These are phyloP conservation scores for Amniculicola lignicola DNA, from an alignment of 495 filamentous ascomycete genomes.

Conservation along the genomic window DNA sequence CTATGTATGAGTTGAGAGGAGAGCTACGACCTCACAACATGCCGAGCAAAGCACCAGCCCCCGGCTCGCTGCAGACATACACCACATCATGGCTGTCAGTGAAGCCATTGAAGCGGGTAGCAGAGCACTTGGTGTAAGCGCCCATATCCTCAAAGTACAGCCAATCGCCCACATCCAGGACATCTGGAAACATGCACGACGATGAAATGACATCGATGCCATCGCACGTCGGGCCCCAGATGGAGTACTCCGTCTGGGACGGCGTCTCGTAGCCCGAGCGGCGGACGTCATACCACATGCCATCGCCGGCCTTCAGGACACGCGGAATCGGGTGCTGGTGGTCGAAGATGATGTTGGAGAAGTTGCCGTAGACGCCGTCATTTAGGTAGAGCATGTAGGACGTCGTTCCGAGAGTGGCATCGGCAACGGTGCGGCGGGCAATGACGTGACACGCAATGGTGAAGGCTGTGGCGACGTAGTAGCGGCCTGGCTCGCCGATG, in stretches of 20 bases:
- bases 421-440: constrained; percentile 81
- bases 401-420: constrained; percentile 52
- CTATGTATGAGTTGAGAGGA: no score
- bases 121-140: constrained; percentile 95
- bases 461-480: constrained; percentile 90
- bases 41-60: constrained; percentile 71
- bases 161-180: constrained; percentile 91
- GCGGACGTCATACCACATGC: constrained; percentile 41
- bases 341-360: constrained; percentile 98
- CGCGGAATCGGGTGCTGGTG: constrained; percentile 88
- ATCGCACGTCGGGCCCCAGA: constrained; percentile 98
- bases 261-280: constrained; percentile 33
- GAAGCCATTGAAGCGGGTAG: constrained; percentile 98
- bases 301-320: constrained; percentile 63
- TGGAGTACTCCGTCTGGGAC: constrained; percentile 65
- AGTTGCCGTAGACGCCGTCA: constrained; percentile 96
- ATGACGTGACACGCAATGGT: constrained; percentile 92
- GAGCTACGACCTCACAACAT: no score
- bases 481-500: constrained; percentile 95
- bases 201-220: constrained; percentile 89
- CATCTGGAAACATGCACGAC: constrained; percentile 66
- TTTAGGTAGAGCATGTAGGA: constrained; percentile 97
- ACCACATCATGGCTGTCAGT: constrained; percentile 86
- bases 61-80: constrained; percentile 90
- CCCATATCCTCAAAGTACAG: constrained; percentile 98